Percentiles rank a stretch among this genome's conserved stretches.
phyloP scores from a whole-genome alignment of 2,329 filamentous ascomycete species.

The Penicillium aurantiogriseum region DNA sequence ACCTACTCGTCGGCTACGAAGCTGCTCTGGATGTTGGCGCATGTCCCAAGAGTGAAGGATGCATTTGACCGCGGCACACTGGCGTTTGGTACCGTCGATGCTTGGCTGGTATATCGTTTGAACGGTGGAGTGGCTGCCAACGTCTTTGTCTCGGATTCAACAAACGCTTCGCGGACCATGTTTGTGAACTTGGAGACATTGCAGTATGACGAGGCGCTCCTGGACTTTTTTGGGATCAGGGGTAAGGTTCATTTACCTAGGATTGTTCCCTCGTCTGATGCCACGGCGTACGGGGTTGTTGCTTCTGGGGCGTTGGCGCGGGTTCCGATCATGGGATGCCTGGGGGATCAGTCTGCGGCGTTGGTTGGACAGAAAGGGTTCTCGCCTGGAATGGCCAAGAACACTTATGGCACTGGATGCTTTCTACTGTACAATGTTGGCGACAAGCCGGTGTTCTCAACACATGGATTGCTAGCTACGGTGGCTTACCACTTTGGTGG shows the following conservation, averaged over 20 bases:
- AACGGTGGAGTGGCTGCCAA: constrained; percentile 66
- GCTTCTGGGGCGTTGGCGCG: constrained; percentile 64
- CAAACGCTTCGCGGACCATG: constrained; percentile 88
- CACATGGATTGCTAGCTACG: constrained; percentile 76
- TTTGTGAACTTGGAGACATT: constrained; percentile 83
- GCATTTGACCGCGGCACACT: constrained; percentile 73
- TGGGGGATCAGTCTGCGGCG: constrained; percentile 83
- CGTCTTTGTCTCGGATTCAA: constrained; percentile 79
- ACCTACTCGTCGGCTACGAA: constrained; percentile 87
- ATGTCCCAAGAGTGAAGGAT: constrained; percentile 66
- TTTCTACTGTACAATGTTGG: constrained; percentile 89
- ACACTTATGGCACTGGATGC: constrained; percentile 86
- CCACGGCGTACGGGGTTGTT: constrained; percentile 67
- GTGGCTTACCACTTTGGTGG: constrained; percentile 77
- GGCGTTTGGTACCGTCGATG: constrained; percentile 82
- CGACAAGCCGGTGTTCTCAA: constrained; percentile 77
- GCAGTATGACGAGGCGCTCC: constrained; percentile 72
- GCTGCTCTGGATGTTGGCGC: constrained; percentile 74
- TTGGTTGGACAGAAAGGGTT: constrained; percentile 85
- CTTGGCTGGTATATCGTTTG: constrained; percentile 81
- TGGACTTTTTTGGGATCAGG: constrained; percentile 77
- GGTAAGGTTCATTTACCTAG: constrained; percentile 70
- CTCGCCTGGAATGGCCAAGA: constrained; percentile 77
- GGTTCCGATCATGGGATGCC: constrained; percentile 71
- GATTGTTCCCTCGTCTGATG: constrained; percentile 76